Evolutionary conservation across 2,329 filamentous ascomycete species (phyloP), one percentile per base, ranked within the genome.

Genomic region (Sporothrix phasma): DNA sequence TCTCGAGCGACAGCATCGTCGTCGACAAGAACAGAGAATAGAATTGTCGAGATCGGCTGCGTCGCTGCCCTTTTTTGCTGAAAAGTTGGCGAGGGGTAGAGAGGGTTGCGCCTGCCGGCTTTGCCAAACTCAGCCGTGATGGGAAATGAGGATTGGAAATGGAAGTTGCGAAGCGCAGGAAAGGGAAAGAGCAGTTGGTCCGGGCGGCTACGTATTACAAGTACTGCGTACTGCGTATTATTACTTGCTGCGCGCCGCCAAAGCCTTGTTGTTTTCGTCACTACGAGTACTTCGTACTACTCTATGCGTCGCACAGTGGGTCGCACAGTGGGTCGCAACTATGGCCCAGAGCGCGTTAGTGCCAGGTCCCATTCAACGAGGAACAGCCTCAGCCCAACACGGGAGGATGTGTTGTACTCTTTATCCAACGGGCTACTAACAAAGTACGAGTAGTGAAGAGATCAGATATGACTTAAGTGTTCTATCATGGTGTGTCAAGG

Each of bases 241-340:
- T n/a, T n/a, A 17, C 17, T n/a, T 43, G 13, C 8, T 19, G 37
- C 4, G 41, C 41, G 41, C 17, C n/a, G n/a, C 26, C 17, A 49
- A 34, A 37, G 51, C 13, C 51, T 56, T 11, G 31, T 56, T 26
- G 51, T 56, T 56, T 56, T 56, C 51, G 51, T 56, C 51, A 56
- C 31, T 22, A n/a, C n/a, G n/a, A n/a, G n/a, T n/a, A n/a, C n/a
- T n/a, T n/a, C n/a, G n/a, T n/a, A n/a, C n/a, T n/a, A n/a, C n/a
- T n/a, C n/a, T n/a, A 4, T 56, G 51, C 31, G 31, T 56, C 19
- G 31, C 49, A 56, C 37, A 56, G 31, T 22, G 51, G 51, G 19
- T 56, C 51, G 6, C 17, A 5, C 29, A n/a, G n/a, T n/a, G n/a
- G n/a, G n/a, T n/a, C n/a, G n/a, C n/a, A n/a, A n/a, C n/a, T n/a